phyloP scores from a whole-genome alignment of 2,329 filamentous ascomycete genomes.

The Leptographium lundbergii region DNA sequence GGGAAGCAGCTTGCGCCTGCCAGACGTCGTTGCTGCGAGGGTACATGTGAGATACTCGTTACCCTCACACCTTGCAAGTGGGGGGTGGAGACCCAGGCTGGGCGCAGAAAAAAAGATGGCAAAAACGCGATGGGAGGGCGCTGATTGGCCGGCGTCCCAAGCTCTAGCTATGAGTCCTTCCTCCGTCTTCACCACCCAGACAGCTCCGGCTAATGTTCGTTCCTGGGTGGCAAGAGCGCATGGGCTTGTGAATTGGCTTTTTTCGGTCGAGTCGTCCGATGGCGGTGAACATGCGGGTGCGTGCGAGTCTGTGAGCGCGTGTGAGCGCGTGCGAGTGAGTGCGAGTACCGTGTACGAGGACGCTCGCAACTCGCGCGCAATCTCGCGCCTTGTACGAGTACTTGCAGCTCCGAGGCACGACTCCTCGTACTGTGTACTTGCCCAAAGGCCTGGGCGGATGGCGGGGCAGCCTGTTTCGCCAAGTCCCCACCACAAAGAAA shows the following conservation, averaged over 20 bases:
- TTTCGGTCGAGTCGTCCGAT: background rate
- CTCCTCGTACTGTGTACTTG: background rate
- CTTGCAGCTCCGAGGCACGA: background rate
- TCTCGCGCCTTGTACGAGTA: too few species aligned
- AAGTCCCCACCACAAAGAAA: background rate
- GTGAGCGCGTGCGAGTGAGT: background rate
- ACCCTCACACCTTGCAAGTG: background rate
- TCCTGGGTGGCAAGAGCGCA: background rate
- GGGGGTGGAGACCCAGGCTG: background rate
- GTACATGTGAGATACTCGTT: background rate
- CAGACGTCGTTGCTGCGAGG: background rate
- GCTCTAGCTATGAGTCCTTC: background rate
- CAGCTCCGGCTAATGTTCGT: conserved; percentile 1
- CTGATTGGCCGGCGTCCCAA: background rate
- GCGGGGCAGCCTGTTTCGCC: background rate
- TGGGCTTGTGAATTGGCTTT: background rate
- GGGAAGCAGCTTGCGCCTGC: background rate
- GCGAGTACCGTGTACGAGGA: background rate
- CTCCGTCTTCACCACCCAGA: background rate
- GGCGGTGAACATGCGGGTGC: background rate
- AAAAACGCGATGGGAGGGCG: background rate
- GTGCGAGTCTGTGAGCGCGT: too few species aligned
- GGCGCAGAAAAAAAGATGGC: background rate
- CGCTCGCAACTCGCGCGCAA: too few species aligned
- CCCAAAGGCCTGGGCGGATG: background rate